Evolutionary conservation across 2,329 filamentous ascomycete species (phyloP).

Genomic region (Fusarium sp.): DNA sequence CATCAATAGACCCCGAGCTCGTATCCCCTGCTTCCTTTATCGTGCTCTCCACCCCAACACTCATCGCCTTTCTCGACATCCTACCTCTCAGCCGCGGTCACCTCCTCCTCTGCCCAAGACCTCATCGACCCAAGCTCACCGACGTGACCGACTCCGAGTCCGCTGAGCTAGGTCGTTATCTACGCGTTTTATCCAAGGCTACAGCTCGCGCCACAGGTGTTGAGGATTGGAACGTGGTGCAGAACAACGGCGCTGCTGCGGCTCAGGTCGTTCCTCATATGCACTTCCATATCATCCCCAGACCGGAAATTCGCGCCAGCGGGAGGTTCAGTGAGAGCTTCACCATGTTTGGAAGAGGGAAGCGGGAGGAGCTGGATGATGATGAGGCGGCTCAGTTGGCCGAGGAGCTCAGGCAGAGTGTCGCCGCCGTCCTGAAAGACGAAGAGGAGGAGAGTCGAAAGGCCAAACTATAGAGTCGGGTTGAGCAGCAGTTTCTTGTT

Average conservation of each 20-base stretch:
- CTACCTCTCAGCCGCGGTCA: constrained; percentile 88
- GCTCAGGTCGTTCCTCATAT: constrained; percentile 94
- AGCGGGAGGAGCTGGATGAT: constrained; percentile 80
- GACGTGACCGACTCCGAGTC: constrained; percentile 75
- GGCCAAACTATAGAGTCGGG: constrained; percentile 52
- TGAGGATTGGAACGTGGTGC: constrained; percentile 93
- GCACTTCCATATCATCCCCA: constrained; percentile 93
- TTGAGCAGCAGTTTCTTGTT: constrained; percentile 10
- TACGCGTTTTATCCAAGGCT: constrained; percentile 79
- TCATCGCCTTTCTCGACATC: constrained; percentile 93
- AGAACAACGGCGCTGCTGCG: constrained; percentile 92
- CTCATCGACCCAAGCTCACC: constrained; percentile 82
- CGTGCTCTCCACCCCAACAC: constrained; percentile 80
- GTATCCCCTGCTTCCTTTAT: constrained; percentile 67
- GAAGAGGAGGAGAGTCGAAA: constrained; percentile 37
- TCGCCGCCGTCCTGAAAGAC: constrained; percentile 62
- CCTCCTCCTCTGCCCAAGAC: constrained; percentile 82
- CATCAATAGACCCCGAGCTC: constrained; percentile 46
- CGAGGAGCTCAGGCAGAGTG: constrained; percentile 61
- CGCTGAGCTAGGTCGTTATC: constrained; percentile 73
- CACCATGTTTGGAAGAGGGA: constrained; percentile 84
- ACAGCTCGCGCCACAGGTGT: constrained; percentile 77
- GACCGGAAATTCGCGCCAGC: constrained; percentile 74
- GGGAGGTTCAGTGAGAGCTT: constrained; percentile 72
- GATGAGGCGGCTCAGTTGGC: constrained; percentile 75